phyloP scores from a whole-genome alignment of 768 basidiomycete species.

The Boletus rubescentipes region DNA sequence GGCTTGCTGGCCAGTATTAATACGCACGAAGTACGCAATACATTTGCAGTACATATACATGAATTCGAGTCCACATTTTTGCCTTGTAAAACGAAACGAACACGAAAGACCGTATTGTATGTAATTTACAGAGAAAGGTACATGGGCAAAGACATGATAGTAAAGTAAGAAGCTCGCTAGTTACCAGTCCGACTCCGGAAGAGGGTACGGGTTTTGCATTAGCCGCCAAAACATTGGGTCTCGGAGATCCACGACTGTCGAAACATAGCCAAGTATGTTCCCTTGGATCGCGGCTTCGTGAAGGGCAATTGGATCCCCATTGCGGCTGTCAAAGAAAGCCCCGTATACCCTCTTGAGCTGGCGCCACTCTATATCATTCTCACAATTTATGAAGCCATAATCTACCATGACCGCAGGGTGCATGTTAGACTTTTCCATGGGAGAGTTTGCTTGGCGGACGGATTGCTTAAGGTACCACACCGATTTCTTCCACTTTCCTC shows the following conservation, averaged over 20 bases:
- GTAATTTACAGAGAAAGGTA: background rate
- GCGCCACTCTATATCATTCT: background rate
- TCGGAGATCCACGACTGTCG: background rate
- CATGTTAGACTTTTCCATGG: background rate
- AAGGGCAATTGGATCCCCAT: background rate
- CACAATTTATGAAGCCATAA: constrained; percentile 4
- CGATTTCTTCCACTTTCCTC: background rate
- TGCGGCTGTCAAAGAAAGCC: background rate
- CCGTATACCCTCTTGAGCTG: background rate
- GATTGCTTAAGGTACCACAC: constrained; percentile 1
- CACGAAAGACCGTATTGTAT: background rate
- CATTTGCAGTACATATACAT: too few relatives aligned
- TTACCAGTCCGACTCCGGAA: background rate
- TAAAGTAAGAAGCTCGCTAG: background rate
- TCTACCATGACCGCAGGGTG: background rate
- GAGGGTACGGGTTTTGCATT: background rate
- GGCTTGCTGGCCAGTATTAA: too few relatives aligned
- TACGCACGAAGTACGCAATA: too few relatives aligned
- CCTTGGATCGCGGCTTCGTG: background rate
- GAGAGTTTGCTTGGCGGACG: background rate
- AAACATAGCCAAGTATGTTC: background rate
- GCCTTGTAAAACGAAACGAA: too few relatives aligned
- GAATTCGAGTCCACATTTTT: too few relatives aligned
- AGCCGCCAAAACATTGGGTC: background rate
- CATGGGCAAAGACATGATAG: background rate